Percentiles rank a stretch among this genome's conserved stretches.
Evolutionary conservation across 805 yeast species (phyloP).

Genomic region (Teunomyces lycoperdinae): DNA sequence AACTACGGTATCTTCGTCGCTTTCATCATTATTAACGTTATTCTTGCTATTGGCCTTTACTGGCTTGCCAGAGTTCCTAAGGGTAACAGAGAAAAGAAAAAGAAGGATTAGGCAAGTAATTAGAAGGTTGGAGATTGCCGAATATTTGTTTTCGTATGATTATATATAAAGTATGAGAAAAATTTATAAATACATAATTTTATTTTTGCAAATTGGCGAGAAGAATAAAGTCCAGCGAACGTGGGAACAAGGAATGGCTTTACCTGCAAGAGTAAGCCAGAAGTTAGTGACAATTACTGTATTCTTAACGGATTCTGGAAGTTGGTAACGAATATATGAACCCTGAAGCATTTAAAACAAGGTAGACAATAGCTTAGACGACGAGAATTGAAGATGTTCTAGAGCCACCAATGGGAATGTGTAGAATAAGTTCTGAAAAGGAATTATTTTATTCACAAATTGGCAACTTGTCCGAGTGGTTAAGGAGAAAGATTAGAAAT

Average conservation of each 20-base stretch:
- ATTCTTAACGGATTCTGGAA: not conserved
- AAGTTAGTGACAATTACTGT: too few species aligned
- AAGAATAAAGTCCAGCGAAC: too few species aligned
- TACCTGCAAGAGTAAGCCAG: not conserved
- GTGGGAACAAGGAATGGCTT: not conserved
- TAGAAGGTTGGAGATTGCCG: not conserved
- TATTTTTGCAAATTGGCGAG: too few species aligned
- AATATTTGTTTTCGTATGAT: not conserved
- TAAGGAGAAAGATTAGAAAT: conserved; percentile 57
- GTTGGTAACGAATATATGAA: not conserved
- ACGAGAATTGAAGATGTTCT: too few species aligned
- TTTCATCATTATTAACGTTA: conserved; percentile 23
- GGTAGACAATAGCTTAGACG: not conserved
- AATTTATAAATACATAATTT: too few species aligned
- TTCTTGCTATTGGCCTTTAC: conserved; percentile 29
- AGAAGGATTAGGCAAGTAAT: conserved; percentile 6
- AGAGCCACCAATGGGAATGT: too few species aligned
- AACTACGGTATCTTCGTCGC: conserved; percentile 25
- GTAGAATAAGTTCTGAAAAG: not conserved
- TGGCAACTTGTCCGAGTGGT: conserved; percentile 59
- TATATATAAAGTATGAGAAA: not conserved
- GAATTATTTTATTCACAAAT: not conserved
- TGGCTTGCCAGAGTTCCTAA: conserved; percentile 42
- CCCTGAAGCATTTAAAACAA: not conserved
- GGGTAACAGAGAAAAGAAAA: conserved; percentile 23